A percentile compares a stretch with the other conserved stretches of the same genome.
Conservation (phyloP, 495 filamentous ascomycete genomes). For the Rusavskia elegans region DNA sequence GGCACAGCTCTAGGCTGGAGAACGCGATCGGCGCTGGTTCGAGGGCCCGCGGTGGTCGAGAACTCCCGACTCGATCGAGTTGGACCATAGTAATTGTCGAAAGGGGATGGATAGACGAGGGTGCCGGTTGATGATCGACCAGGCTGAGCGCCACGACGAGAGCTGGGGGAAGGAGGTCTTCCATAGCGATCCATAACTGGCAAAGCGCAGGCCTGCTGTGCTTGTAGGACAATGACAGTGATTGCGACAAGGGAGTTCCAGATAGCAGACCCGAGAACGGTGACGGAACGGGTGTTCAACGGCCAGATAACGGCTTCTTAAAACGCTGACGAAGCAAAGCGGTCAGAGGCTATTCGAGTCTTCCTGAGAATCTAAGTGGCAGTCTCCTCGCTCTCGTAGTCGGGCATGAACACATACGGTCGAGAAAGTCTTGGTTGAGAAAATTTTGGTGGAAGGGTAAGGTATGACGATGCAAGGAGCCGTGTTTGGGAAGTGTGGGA, state of each 20-base stretch:
- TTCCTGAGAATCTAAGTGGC: not conserved
- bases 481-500: not conserved
- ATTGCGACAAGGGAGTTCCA: not conserved
- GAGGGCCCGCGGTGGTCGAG: constrained; percentile 2
- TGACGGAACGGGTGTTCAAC: too few species aligned
- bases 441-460: too few species aligned
- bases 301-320: too few species aligned
- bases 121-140: constrained; percentile 11
- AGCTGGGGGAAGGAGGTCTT: constrained; percentile 8
- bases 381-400: not conserved
- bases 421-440: not conserved
- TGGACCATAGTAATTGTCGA: constrained; percentile 7
- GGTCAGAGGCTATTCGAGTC: too few species aligned
- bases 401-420: not conserved
- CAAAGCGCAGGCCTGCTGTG: constrained; percentile 3
- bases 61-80: constrained; percentile 9
- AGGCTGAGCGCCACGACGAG: constrained; percentile 7
- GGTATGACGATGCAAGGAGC: not conserved
- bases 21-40: constrained; percentile 10
- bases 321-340: too few species aligned
- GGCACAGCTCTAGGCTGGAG: constrained; percentile 3
- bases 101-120: constrained; percentile 6
- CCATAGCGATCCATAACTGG: constrained; percentile 2
- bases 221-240: not conserved
- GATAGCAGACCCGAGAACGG: too few species aligned